Evolutionary conservation across 1,139 yeast species (phyloP).

Genomic region (Diutina scorzettiae): DNA sequence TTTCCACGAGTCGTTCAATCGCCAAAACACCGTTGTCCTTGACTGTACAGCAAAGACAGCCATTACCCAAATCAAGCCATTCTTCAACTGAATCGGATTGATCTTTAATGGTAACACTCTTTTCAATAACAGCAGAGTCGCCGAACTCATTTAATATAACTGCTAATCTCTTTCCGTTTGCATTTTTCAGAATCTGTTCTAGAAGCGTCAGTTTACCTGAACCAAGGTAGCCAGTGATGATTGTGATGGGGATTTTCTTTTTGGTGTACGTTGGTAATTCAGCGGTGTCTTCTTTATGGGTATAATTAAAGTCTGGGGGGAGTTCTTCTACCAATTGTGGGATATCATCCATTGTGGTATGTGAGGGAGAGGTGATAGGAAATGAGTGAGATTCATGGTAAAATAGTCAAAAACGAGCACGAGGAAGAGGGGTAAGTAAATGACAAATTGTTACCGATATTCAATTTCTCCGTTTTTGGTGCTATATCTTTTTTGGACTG

Average conservation of each 20-base stretch:
- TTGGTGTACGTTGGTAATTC: conserved; percentile 9
- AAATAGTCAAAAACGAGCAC: too few species aligned
- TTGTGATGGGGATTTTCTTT: conserved; percentile 72
- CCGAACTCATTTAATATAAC: conserved; percentile 88
- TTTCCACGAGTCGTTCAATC: conserved; percentile 73
- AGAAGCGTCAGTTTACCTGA: conserved; percentile 88
- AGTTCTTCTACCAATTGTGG: conserved; percentile 38
- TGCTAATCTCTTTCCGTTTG: conserved; percentile 58
- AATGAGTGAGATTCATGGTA: too few species aligned
- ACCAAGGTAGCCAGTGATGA: conserved; percentile 89
- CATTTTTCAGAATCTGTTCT: conserved; percentile 57
- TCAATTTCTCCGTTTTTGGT: too few species aligned
- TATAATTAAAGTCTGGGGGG: conserved; percentile 8
- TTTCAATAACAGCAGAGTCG: conserved; percentile 81
- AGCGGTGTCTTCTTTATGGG: conserved; percentile 8
- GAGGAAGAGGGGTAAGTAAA: too few species aligned
- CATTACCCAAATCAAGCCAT: conserved; percentile 94
- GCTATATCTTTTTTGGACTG: too few species aligned
- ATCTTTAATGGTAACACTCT: conserved; percentile 62
- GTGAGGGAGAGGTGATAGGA: too few species aligned
- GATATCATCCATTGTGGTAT: conserved; percentile 27
- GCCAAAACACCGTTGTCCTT: conserved; percentile 93
- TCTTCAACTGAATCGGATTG: conserved; percentile 56
- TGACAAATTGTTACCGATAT: too few species aligned
- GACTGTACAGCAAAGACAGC: conserved; percentile 93